Evolutionary conservation across 257 asterid species (phyloP).

Genomic region (Handroanthus guayacan): DNA sequence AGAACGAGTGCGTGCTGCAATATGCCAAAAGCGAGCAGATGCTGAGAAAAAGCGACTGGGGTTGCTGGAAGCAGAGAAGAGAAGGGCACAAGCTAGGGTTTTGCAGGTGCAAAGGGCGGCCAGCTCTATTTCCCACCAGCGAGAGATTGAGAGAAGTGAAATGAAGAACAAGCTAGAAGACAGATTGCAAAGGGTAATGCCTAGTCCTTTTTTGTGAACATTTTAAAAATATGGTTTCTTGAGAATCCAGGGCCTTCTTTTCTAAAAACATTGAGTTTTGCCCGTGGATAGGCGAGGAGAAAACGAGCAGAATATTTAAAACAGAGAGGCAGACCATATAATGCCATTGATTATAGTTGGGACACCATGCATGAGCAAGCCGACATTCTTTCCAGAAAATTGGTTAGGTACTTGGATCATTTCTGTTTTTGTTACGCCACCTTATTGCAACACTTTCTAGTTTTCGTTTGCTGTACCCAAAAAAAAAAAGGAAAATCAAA

Average conservation of each 20-base stretch:
- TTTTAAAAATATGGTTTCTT: not conserved
- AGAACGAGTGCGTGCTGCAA: slow-evolving; percentile 87
- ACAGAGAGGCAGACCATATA: slow-evolving; percentile 75
- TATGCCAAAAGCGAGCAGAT: slow-evolving; percentile 86
- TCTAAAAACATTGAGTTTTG: slow-evolving; percentile 20
- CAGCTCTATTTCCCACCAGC: slow-evolving; percentile 62
- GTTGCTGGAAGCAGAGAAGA: slow-evolving; percentile 91
- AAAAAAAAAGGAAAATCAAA: too few species aligned
- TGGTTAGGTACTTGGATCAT: slow-evolving; percentile 60
- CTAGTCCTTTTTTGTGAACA: not conserved
- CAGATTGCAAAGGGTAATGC: slow-evolving; percentile 77
- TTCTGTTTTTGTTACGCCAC: not conserved
- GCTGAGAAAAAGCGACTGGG: slow-evolving; percentile 87
- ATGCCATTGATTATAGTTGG: slow-evolving; percentile 49
- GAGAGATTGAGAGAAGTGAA: slow-evolving; percentile 81
- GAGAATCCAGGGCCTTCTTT: slow-evolving; percentile 11
- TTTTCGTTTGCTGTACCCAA: not conserved
- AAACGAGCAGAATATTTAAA: slow-evolving; percentile 82
- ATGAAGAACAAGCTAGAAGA: slow-evolving; percentile 83
- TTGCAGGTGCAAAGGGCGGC: slow-evolving; percentile 82
- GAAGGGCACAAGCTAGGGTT: slow-evolving; percentile 73
- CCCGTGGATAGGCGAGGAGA: slow-evolving; percentile 74
- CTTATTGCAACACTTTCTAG: not conserved
- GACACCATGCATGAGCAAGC: slow-evolving; percentile 66
- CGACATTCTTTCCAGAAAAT: slow-evolving; percentile 68